Percentiles rank a stretch among this genome's conserved stretches.
These are phyloP conservation scores for Gossypium laxum DNA, from an alignment of 441 rosid species.

Conservation along the genomic window DNA sequence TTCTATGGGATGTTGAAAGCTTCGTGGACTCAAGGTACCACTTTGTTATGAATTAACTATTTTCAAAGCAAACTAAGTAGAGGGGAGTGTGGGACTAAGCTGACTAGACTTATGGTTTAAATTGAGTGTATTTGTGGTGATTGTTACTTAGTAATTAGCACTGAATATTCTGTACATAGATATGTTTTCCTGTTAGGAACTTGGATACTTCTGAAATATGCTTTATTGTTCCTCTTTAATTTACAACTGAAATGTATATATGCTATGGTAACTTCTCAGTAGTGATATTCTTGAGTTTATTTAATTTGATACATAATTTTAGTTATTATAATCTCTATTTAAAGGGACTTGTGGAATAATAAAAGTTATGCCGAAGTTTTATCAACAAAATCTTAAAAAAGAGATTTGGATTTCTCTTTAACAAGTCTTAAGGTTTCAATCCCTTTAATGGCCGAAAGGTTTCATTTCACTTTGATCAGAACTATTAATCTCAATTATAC, in stretches of 20 bases:
- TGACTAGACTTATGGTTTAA: conserved; percentile 13
- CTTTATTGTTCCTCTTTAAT: neutral
- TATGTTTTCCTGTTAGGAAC: neutral
- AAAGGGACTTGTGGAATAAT: no score
- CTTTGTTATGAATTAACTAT: conserved; percentile 47
- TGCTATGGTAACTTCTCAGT: neutral
- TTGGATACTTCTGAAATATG: neutral
- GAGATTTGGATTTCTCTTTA: no score
- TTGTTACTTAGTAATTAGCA: neutral
- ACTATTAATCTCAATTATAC: no score
- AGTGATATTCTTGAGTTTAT: neutral
- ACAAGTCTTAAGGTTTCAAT: no score
- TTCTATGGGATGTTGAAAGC: conserved; percentile 91
- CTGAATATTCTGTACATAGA: conserved; percentile 17
- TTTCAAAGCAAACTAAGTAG: neutral
- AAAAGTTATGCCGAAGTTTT: no score
- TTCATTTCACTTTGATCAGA: no score
- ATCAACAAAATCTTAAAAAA: no score
- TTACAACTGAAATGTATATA: neutral
- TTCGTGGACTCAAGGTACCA: conserved; percentile 79
- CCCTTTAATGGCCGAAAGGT: no score
- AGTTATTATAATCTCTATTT: no score
- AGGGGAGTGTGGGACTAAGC: conserved; percentile 13
- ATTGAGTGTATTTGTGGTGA: conserved; percentile 14
- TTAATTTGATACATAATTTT: no score